A percentile compares a stretch with the other conserved stretches of the same genome.
phyloP scores from a whole-genome alignment of 1,139 yeast species.

The Kodamaea fungicola region DNA sequence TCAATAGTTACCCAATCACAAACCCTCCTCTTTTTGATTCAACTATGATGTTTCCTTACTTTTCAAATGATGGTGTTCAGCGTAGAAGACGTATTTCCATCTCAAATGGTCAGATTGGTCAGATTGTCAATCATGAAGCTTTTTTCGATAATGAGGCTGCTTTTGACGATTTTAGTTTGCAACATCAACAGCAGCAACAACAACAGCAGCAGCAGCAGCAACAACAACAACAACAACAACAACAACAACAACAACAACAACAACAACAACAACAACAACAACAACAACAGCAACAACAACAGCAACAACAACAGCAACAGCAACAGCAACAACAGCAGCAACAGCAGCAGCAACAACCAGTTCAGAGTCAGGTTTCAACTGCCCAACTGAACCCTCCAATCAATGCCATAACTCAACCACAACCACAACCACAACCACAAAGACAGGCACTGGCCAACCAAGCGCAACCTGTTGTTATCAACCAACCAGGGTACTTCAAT shows the following conservation, averaged over 20 bases:
- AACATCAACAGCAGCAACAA: constrained; percentile 1
- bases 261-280: constrained; percentile 5
- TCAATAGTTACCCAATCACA: constrained; percentile 54
- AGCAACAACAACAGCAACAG: constrained; percentile 4
- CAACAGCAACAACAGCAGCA: neutral
- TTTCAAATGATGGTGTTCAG: constrained; percentile 37
- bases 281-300: constrained; percentile 10
- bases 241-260: constrained; percentile 2
- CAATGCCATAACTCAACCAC: neutral
- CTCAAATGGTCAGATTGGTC: constrained; percentile 78
- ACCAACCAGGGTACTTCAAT: neutral
- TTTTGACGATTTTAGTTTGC: constrained; percentile 13
- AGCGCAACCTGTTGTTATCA: neutral
- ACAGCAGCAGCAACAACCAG: neutral
- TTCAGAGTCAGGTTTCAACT: neutral
- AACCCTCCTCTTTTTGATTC: constrained; percentile 65
- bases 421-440: neutral
- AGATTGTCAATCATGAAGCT: constrained; percentile 51
- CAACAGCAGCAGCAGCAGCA: constrained; percentile 4
- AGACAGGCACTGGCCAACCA: neutral
- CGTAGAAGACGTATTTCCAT: constrained; percentile 66
- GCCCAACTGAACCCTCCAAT: neutral
- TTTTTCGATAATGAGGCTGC: constrained; percentile 25
- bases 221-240: constrained; percentile 4
- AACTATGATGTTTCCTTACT: constrained; percentile 42